Percentiles rank a stretch among this genome's conserved stretches.
Evolutionary conservation across 106 monocot genomes (phyloP).

Genomic region (Dendrobium chrysotoxum): DNA sequence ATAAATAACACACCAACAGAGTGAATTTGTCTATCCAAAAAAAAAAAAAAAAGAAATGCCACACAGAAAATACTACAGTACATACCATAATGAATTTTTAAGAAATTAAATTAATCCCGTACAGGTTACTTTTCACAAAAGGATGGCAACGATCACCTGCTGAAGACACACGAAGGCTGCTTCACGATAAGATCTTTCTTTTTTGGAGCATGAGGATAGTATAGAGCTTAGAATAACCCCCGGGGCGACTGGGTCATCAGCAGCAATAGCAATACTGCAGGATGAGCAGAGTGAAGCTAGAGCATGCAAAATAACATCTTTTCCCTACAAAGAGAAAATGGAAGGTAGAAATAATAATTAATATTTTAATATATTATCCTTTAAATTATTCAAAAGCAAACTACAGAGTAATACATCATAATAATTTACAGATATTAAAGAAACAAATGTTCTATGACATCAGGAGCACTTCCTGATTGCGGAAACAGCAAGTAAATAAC

Average conservation of each 20-base stretch:
- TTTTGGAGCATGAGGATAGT: constrained; percentile 73
- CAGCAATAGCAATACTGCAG: constrained; percentile 60
- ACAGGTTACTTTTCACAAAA: background rate
- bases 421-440: background rate
- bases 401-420: background rate
- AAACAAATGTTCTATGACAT: too few relatives aligned
- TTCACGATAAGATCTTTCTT: constrained; percentile 74
- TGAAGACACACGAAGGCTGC: constrained; percentile 80
- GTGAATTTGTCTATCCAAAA: background rate
- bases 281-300: constrained; percentile 66
- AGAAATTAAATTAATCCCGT: background rate
- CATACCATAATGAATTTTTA: background rate
- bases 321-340: constrained; percentile 48
- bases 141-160: constrained; percentile 33
- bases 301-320: constrained; percentile 71
- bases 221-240: constrained; percentile 45
- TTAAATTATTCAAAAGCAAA: background rate
- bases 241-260: constrained; percentile 43
- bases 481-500: too few relatives aligned
- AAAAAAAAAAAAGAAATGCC: background rate
- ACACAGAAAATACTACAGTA: background rate
- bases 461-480: too few relatives aligned
- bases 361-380: background rate
- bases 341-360: background rate
- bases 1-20: background rate